phyloP scores from a whole-genome alignment of 495 filamentous ascomycete genomes.

The Trichocladium antarcticum region DNA sequence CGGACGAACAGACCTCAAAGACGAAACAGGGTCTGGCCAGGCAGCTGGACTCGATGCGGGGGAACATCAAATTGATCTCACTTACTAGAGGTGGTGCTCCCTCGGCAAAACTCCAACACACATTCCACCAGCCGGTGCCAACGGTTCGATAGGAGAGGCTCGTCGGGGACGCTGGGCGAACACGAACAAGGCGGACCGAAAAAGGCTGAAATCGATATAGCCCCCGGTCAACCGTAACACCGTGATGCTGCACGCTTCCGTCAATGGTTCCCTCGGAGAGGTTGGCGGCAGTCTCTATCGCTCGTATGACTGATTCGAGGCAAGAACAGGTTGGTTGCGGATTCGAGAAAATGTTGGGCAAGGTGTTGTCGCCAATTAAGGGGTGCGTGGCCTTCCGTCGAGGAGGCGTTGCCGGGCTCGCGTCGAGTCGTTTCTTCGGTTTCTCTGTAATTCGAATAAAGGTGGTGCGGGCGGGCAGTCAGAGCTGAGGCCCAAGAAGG shows the following conservation, averaged over 20 bases:
- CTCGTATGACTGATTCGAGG: background rate
- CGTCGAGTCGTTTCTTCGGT: constrained; percentile 9
- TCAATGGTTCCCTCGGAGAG: constrained; percentile 7
- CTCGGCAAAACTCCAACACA: background rate
- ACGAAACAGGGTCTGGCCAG: background rate
- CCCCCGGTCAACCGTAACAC: background rate
- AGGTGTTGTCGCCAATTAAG: background rate
- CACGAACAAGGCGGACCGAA: background rate
- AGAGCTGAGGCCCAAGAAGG: constrained; percentile 7
- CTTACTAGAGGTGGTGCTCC: too few species aligned
- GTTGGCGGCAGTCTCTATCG: constrained; percentile 5
- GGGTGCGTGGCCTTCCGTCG: background rate
- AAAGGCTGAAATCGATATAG: background rate
- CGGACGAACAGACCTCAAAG: background rate
- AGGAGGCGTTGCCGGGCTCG: constrained; percentile 5
- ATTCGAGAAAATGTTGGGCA: background rate
- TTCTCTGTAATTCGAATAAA: background rate
- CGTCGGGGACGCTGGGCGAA: background rate
- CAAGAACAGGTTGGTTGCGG: background rate
- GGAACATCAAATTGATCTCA: background rate
- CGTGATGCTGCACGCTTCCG: constrained; percentile 21
- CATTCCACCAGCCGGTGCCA: constrained; percentile 1
- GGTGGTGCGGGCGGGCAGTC: background rate
- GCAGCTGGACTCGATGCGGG: background rate
- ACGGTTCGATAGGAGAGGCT: constrained; percentile 2